Conservation (phyloP, 768 basidiomycete species). For the Naematelia aurantialba region DNA sequence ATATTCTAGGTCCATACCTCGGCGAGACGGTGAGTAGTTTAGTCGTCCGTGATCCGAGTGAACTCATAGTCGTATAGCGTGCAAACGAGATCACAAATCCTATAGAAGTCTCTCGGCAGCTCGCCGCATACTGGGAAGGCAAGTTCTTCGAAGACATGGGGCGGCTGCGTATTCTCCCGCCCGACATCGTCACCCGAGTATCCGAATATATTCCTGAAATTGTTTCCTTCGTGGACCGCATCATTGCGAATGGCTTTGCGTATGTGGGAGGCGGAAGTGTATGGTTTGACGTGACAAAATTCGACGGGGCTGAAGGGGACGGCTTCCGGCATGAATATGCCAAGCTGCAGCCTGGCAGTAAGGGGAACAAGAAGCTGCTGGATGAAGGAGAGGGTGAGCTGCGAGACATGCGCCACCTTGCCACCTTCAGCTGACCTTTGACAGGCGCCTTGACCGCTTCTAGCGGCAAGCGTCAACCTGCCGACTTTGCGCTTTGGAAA, state of each 20-base stretch:
- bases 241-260: slow-evolving; percentile 80
- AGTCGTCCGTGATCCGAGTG: neutral
- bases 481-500: slow-evolving; percentile 99
- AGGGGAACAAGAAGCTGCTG: slow-evolving; percentile 81
- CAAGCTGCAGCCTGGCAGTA: slow-evolving; percentile 93
- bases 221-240: slow-evolving; percentile 76
- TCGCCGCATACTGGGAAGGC: slow-evolving; percentile 83
- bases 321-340: slow-evolving; percentile 73
- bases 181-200: slow-evolving; percentile 88
- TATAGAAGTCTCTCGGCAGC: slow-evolving; percentile 66
- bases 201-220: slow-evolving; percentile 97
- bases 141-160: slow-evolving; percentile 90
- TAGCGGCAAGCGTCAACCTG: slow-evolving; percentile 67
- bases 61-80: slow-evolving; percentile 56
- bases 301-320: slow-evolving; percentile 63
- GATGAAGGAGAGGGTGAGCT: slow-evolving; percentile 83
- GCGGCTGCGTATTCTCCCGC: slow-evolving; percentile 76
- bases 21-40: slow-evolving; percentile 31
- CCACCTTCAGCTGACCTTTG: neutral
- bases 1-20: slow-evolving; percentile 61
- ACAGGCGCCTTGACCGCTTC: slow-evolving; percentile 61
- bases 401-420: too few species aligned
- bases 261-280: slow-evolving; percentile 76
- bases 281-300: slow-evolving; percentile 82
- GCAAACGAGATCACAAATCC: slow-evolving; percentile 80